A percentile compares a stretch with the other conserved stretches of the same genome.
Conservation (phyloP, 208 protist genomes). For the Trypanosoma congolense region DNA sequence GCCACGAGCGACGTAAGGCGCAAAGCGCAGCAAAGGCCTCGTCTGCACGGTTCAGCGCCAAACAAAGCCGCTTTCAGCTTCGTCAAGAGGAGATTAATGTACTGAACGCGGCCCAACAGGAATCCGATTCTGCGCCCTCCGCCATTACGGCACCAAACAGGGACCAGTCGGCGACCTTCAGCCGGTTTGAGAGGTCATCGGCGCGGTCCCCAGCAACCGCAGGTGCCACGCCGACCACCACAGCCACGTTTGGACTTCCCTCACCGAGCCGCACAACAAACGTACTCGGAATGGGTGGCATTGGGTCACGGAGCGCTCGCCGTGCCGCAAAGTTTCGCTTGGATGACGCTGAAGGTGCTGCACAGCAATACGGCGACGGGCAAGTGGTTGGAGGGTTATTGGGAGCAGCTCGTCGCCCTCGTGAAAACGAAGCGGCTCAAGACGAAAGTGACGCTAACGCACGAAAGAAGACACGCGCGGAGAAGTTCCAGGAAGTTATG, state of each 20-base stretch:
- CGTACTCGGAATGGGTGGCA: neutral
- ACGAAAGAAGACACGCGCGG: conserved; percentile 40
- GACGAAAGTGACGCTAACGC: conserved; percentile 20
- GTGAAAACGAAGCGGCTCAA: conserved; percentile 8
- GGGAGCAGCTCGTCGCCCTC: conserved; percentile 7
- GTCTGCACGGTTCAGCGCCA: conserved; percentile 55
- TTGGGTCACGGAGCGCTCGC: conserved; percentile 27
- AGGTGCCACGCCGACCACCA: conserved; percentile 11
- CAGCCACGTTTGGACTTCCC: conserved; percentile 20
- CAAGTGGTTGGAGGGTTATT: conserved; percentile 21
- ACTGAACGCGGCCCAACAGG: conserved; percentile 20
- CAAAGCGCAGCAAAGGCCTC: conserved; percentile 32
- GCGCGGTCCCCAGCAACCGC: conserved; percentile 10
- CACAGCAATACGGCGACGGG: conserved; percentile 7
- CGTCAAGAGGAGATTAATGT: conserved; percentile 67
- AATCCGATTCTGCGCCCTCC: neutral
- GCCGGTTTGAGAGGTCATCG: conserved; percentile 13
- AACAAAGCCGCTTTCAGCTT: conserved; percentile 75
- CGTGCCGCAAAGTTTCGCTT: conserved; percentile 29
- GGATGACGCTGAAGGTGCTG: conserved; percentile 16
- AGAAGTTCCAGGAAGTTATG: conserved; percentile 68
- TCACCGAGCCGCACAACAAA: conserved; percentile 1
- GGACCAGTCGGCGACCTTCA: neutral
- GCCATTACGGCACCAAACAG: neutral
- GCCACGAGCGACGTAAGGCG: conserved; percentile 38